phyloP scores from a whole-genome alignment of 2,329 filamentous ascomycete species.

The Cryphonectria nitschkei region DNA sequence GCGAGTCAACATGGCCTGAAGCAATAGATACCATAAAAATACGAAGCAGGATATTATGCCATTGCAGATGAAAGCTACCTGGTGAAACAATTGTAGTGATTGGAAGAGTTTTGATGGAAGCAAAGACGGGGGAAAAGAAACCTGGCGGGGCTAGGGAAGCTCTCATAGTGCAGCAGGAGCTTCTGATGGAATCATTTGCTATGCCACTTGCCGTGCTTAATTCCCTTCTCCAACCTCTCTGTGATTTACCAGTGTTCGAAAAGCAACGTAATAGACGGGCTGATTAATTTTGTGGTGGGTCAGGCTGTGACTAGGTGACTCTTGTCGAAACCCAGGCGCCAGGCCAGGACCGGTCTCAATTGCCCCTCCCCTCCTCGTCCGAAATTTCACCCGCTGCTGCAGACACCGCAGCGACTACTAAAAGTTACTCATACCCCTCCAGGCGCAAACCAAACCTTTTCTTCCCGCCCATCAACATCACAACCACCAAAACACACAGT shows the following conservation, averaged over 20 bases:
- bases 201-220: background rate
- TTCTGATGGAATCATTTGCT: background rate
- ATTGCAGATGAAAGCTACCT: no score
- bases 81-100: background rate
- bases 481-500: background rate
- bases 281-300: background rate
- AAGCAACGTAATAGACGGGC: background rate
- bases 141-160: no score
- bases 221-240: background rate
- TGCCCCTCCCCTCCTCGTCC: constrained; percentile 22
- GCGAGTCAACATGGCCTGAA: no score
- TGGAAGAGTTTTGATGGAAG: background rate
- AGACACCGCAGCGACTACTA: constrained; percentile 15
- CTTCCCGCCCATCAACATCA: background rate
- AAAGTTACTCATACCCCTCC: constrained; percentile 18
- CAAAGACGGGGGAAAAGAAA: background rate
- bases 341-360: constrained; percentile 8
- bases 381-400: constrained; percentile 19
- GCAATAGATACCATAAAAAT: background rate
- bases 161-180: background rate
- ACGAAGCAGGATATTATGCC: background rate
- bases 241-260: background rate
- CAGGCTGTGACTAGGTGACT: constrained; percentile 12
- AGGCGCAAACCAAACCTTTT: background rate
- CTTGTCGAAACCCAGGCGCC: constrained; percentile 9